phyloP scores from a whole-genome alignment of 805 yeast genomes.

The Groenewaldozyma tartarivorans region DNA sequence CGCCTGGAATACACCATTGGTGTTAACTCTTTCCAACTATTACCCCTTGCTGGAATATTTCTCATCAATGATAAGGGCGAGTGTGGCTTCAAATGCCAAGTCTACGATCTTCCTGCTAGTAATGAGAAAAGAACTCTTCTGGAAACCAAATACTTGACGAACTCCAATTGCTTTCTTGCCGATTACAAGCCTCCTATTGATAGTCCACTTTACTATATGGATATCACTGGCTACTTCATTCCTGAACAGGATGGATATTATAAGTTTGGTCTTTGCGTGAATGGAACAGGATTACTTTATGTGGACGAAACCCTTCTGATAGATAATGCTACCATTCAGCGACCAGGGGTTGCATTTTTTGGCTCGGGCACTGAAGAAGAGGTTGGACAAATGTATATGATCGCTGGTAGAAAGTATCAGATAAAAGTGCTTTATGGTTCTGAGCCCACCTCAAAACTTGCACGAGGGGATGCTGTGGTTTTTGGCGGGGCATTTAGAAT shows the following conservation, averaged over 20 bases:
- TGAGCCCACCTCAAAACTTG: conserved; percentile 29
- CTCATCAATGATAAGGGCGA: conserved; percentile 9
- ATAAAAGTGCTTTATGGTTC: conserved; percentile 44
- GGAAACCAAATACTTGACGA: conserved; percentile 7
- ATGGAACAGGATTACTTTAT: conserved; percentile 48
- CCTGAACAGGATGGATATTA: conserved; percentile 42
- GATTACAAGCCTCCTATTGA: conserved; percentile 9
- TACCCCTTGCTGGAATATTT: conserved; percentile 27
- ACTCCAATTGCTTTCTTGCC: conserved; percentile 10
- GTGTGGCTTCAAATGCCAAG: conserved; percentile 6
- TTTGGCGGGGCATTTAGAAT: conserved; percentile 29
- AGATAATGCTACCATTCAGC: conserved; percentile 48
- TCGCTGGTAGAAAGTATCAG: conserved; percentile 37
- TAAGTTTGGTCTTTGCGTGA: conserved; percentile 42
- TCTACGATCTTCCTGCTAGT: conserved; percentile 6
- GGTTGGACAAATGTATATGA: conserved; percentile 30
- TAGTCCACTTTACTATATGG: conserved; percentile 32
- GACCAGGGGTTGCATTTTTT: conserved; percentile 41
- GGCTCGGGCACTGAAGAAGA: conserved; percentile 48
- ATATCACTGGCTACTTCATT: conserved; percentile 34
- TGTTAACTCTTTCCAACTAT: conserved; percentile 27
- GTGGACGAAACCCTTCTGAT: conserved; percentile 44
- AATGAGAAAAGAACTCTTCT: conserved; percentile 7
- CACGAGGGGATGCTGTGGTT: conserved; percentile 6
- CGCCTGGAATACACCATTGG: conserved; percentile 28